phyloP scores from a whole-genome alignment of 768 basidiomycete genomes.

The Phanerochaete carnosa region DNA sequence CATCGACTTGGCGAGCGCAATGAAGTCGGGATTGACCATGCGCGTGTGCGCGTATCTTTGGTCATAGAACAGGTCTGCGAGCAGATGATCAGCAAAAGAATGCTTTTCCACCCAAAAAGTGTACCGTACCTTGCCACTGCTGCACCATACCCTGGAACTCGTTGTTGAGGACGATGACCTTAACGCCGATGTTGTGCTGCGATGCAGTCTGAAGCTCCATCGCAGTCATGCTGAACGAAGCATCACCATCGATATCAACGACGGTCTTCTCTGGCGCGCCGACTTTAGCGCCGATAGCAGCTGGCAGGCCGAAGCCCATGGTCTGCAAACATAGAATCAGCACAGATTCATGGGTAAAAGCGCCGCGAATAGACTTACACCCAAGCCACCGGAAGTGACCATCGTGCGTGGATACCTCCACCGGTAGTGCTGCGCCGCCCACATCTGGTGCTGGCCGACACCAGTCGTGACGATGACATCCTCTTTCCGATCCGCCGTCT shows the following conservation, averaged over 20 bases:
- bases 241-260: conserved; percentile 96
- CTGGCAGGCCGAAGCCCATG: conserved; percentile 96
- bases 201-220: conserved; percentile 98
- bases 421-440: conserved; percentile 92
- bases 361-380: conserved; percentile 50
- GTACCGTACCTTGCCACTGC: conserved; percentile 97
- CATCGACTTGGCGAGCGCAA: conserved; percentile 87
- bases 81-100: too few species aligned
- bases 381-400: conserved; percentile 93
- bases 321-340: conserved; percentile 48
- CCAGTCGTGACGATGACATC: conserved; percentile 89
- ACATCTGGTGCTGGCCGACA: conserved; percentile 99
- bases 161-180: conserved; percentile 90
- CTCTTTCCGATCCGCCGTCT: conserved; percentile 78
- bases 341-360: background rate
- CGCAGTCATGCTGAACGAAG: conserved; percentile 98
- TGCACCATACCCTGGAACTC: conserved; percentile 99
- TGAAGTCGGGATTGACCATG: conserved; percentile 96
- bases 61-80: conserved; percentile 89
- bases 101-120: too few species aligned
- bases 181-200: conserved; percentile 91
- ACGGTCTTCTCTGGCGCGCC: conserved; percentile 92
- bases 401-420: conserved; percentile 86
- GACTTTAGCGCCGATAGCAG: conserved; percentile 96
- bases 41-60: conserved; percentile 93